Evolutionary conservation across 2,329 filamentous ascomycete species (phyloP), one percentile per base, ranked within the genome.

Genomic region (Ophiostoma piceae): DNA sequence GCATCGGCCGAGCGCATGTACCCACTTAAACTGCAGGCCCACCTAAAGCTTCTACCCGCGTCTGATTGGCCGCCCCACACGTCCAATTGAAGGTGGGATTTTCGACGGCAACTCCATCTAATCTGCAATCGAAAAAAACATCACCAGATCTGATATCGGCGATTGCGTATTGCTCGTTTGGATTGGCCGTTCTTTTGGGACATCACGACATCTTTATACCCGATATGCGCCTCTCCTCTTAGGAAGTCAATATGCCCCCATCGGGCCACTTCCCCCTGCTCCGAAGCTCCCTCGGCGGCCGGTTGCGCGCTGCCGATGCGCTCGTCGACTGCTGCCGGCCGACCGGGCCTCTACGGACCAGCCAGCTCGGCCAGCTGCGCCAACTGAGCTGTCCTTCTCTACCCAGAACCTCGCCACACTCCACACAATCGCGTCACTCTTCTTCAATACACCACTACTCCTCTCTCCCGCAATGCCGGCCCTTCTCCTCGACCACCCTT

Each of bases 261-360:
- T 81, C 82, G 0, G 77, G 77, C 0, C 82, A 80, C 73, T 76
- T 75, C 26, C 77, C 80, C 0, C 77, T 77, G 0, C 77, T 76
- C 29, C 77, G 72, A 26, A 29, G 37, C 32, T 22, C 19, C n/a
- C 79, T 76, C n/a, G 78, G 79, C 60, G 83, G 82, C 70, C 79
- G 79, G 67, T 26, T 62, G 32, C 19, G 67, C 19, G 54, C 22
- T 41, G 67, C 65, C 64, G 62, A 54, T 69, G 67, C 32, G 65
- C 54, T 41, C 19, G 47, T 43, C 67, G 37, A 57, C 39, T 32
- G 32, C 19, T 65, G 62, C 62, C 62, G 62, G 62, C 8, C 19
- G 62, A 22, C 32, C 60, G 32, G 16, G 26, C 2, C 16, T 62
- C 26, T 19, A 6, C 57, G 35, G 60, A 3, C 32, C 29, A n/a